Evolutionary conservation across 2,329 filamentous ascomycete species (phyloP), one percentile per base, ranked within the genome.

Genomic region (Scytalidium sp.): DNA sequence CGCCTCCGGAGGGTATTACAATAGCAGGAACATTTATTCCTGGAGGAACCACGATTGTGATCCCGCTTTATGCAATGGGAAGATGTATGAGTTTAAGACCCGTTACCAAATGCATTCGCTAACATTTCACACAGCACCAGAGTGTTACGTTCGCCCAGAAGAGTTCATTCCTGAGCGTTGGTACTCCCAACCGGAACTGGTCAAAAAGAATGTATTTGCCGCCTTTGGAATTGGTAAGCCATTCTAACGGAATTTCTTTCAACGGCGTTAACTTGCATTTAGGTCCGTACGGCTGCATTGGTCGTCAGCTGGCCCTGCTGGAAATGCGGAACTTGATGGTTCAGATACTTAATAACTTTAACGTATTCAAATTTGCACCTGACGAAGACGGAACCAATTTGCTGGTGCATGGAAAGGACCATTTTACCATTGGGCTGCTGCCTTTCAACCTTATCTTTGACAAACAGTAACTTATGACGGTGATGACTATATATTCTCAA

Each of bases 1-100:
- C 71, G 3, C 70, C 71, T 0, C 61, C 64, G 0, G 61, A 70
- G 36, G 72, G 72, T 4, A 59, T 74, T 6, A 52, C 15, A 4
- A 52, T 60, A 32, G 56, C 52, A 7, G 42, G 45, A 10, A 55
- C 42, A 3, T 52, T 46, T 19, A 45, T 61, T 20, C 59, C 59
- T 4, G 56, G 57, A 19, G 41, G 53, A 32, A 47, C 25, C 2
- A 52, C 21, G n/a, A 44, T 52, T 17, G 29, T 21, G 4, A 19
- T 39, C 11, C 43, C 47, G n/a, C 8, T 48, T 3, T 58, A 43
- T 32, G 52, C 51, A 4, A 43, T 58, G n/a, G 54, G 54, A 3
- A 54, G 56, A 58, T 47, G 56, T 58, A 47, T 51, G 57, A n/a
- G n/a, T n/a, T 53, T 39, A 20, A 10, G 13, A 9, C 23, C 32